Conservation (phyloP, 768 basidiomycete species). For the Pleurotus platypus region DNA sequence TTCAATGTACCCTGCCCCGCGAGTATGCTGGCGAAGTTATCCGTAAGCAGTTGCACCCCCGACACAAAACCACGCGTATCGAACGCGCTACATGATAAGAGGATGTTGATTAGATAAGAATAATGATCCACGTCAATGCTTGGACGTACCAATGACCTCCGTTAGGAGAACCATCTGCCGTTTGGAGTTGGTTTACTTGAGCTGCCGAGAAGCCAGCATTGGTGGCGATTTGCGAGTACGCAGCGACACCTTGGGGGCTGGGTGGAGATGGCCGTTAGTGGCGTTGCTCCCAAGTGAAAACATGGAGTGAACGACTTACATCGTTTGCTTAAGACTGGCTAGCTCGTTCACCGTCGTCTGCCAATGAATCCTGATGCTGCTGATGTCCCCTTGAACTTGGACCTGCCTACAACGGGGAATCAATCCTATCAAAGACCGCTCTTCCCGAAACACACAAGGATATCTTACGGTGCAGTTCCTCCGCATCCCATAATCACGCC, state of each 20-base stretch:
- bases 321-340: slow-evolving; percentile 16
- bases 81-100: background rate
- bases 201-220: slow-evolving; percentile 13
- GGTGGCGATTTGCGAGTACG: slow-evolving; percentile 20
- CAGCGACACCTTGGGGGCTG: slow-evolving; percentile 9
- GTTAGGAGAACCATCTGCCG: slow-evolving; percentile 20
- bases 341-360: slow-evolving; percentile 22
- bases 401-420: slow-evolving; percentile 16
- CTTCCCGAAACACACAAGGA: background rate
- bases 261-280: background rate
- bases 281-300: background rate
- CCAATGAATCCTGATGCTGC: slow-evolving; percentile 20
- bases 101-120: background rate
- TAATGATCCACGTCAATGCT: background rate
- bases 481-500: slow-evolving; percentile 22
- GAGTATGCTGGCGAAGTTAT: slow-evolving; percentile 1
- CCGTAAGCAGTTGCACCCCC: slow-evolving; percentile 3
- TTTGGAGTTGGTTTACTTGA: slow-evolving; percentile 17
- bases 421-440: background rate
- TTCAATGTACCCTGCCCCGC: background rate
- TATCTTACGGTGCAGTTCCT: slow-evolving; percentile 19
- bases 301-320: slow-evolving; percentile 9
- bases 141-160: slow-evolving; percentile 7
- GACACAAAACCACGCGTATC: slow-evolving; percentile 1
- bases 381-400: slow-evolving; percentile 20